A percentile compares a stretch with the other conserved stretches of the same genome.
phyloP scores from a whole-genome alignment of 2,329 filamentous ascomycete species.

The Trichoderma sp. region DNA sequence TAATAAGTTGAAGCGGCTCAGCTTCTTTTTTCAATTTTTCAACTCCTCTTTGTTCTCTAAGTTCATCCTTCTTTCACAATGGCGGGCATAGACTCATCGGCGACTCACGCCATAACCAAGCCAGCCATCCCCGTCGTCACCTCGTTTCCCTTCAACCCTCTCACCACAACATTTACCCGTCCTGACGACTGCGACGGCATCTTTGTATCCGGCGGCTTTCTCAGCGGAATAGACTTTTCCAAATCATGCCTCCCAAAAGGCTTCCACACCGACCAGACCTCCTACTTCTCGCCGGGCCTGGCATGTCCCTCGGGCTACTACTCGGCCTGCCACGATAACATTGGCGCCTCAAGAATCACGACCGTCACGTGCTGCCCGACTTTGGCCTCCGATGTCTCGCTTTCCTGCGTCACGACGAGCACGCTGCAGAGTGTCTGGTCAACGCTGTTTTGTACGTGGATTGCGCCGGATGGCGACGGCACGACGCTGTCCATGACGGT shows the following conservation, averaged over 20 bases:
- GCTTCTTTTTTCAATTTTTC: background rate
- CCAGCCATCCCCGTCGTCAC: conserved; percentile 30
- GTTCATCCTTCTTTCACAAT: background rate
- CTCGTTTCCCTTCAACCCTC: conserved; percentile 34
- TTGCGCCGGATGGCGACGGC: conserved; percentile 34
- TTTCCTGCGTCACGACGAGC: conserved; percentile 38
- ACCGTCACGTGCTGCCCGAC: conserved; percentile 45
- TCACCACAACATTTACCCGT: conserved; percentile 37
- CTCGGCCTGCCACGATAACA: conserved; percentile 38
- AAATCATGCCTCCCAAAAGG: conserved; percentile 38
- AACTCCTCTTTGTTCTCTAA: background rate
- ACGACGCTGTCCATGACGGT: conserved; percentile 37
- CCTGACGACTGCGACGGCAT: conserved; percentile 34
- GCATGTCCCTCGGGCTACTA: conserved; percentile 41
- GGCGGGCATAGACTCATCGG: conserved; percentile 13
- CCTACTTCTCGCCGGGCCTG: conserved; percentile 41
- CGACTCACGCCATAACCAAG: conserved; percentile 15
- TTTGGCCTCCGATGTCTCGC: conserved; percentile 34
- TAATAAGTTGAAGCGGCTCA: background rate
- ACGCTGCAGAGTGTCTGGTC: conserved; percentile 34
- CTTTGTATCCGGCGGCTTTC: conserved; percentile 28
- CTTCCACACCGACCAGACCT: conserved; percentile 35
- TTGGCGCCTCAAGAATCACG: conserved; percentile 36
- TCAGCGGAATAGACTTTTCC: conserved; percentile 41
- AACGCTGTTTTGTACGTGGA: conserved; percentile 42